Evolutionary conservation across 441 rosid genomes (phyloP).

Genomic region (Gossypium trilobum): DNA sequence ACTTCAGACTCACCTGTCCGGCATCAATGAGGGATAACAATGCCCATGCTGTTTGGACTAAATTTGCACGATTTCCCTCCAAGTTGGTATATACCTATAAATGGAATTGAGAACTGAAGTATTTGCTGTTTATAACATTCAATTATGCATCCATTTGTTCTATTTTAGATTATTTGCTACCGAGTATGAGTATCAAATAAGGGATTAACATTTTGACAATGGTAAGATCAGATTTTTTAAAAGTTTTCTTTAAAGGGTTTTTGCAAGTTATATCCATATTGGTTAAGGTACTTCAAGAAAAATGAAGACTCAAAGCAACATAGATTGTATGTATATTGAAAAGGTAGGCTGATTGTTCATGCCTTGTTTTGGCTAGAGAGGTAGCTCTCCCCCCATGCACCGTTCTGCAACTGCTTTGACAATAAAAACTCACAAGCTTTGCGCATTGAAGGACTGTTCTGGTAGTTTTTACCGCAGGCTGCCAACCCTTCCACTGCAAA

Average conservation of each 20-base stretch:
- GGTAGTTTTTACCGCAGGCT: conserved; percentile 26
- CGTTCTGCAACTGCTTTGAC: conserved; percentile 31
- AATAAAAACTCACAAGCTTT: conserved; percentile 34
- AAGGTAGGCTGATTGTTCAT: background rate
- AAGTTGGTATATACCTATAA: conserved; percentile 31
- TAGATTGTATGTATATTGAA: background rate
- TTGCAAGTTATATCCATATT: too few species aligned
- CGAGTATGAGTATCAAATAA: too few species aligned
- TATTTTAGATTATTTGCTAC: too few species aligned
- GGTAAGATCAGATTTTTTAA: too few species aligned
- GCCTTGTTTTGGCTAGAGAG: conserved; percentile 41
- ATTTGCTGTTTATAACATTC: background rate
- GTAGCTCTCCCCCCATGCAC: conserved; percentile 50
- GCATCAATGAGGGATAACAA: conserved; percentile 31
- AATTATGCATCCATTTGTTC: too few species aligned
- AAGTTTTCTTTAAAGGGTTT: too few species aligned
- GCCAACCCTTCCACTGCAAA: conserved; percentile 30
- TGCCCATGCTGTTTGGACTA: conserved; percentile 43
- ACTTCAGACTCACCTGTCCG: conserved; percentile 27
- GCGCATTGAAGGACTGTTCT: conserved; percentile 20
- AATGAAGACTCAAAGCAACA: background rate
- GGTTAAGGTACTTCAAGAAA: background rate
- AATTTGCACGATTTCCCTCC: conserved; percentile 25
- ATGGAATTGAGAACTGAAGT: background rate
- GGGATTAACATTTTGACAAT: too few species aligned